Percentiles rank a stretch among this genome's conserved stretches.
Conservation (phyloP, 176 grass and related monocot genomes). For the Coix lacrymajobi region DNA sequence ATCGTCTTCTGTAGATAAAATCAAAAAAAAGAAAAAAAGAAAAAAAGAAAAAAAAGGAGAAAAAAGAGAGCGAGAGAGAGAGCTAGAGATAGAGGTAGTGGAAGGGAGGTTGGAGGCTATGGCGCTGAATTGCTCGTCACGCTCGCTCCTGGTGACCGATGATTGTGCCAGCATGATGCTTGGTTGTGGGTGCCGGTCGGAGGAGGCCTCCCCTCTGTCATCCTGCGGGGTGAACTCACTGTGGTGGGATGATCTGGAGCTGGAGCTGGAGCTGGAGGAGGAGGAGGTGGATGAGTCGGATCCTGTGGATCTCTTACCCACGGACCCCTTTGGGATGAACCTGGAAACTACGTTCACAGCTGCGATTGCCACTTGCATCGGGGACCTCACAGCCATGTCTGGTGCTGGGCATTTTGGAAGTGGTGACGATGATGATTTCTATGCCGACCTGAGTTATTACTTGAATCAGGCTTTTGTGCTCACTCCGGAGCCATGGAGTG, state of each 20-base stretch:
- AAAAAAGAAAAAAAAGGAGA: neutral
- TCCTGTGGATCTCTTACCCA: conserved; percentile 47
- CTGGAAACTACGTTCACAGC: conserved; percentile 39
- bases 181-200: conserved; percentile 39
- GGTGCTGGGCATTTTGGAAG: conserved; percentile 22
- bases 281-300: conserved; percentile 19
- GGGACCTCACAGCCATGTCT: conserved; percentile 21
- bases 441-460: conserved; percentile 31
- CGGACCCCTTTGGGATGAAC: conserved; percentile 78
- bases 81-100: neutral
- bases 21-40: neutral
- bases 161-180: conserved; percentile 36
- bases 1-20: conserved; percentile 7
- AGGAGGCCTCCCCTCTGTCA: conserved; percentile 39
- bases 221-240: conserved; percentile 28
- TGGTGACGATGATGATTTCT: neutral
- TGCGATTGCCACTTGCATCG: conserved; percentile 40
- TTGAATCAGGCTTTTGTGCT: conserved; percentile 29
- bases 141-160: conserved; percentile 36
- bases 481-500: neutral
- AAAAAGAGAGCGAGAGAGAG: neutral
- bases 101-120: conserved; percentile 20
- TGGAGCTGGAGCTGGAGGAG: conserved; percentile 10
- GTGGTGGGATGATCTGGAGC: conserved; percentile 31
- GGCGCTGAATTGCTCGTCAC: conserved; percentile 52